A percentile compares a stretch with the other conserved stretches of the same genome.
Evolutionary conservation across 2,329 filamentous ascomycete species (phyloP).

Genomic region (Trichoderma asperellum): DNA sequence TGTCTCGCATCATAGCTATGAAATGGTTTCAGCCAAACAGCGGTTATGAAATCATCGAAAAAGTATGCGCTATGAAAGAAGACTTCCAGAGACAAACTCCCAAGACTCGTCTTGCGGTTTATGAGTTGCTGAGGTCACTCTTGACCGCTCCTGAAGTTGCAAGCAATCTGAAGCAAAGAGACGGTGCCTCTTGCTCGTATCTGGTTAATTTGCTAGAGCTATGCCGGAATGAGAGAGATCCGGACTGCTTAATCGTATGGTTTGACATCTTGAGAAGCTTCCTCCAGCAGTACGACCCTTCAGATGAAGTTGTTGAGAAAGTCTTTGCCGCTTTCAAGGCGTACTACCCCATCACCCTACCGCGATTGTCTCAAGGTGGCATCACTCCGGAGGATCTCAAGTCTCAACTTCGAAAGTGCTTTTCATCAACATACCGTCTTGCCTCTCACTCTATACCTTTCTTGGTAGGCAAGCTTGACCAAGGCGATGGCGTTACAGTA

Average conservation of each 20-base stretch:
- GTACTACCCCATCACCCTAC: conserved; percentile 64
- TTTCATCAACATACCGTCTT: conserved; percentile 54
- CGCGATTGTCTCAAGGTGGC: conserved; percentile 53
- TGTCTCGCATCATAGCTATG: conserved; percentile 55
- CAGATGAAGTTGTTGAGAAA: conserved; percentile 52
- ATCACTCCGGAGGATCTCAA: conserved; percentile 63
- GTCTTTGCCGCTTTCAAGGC: conserved; percentile 61
- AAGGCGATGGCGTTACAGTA: conserved; percentile 61
- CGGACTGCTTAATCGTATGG: conserved; percentile 60
- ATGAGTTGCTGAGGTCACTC: conserved; percentile 52
- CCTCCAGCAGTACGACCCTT: conserved; percentile 48
- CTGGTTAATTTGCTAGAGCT: conserved; percentile 55
- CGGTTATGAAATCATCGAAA: conserved; percentile 54
- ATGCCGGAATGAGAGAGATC: conserved; percentile 60
- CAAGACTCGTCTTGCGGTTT: conserved; percentile 57
- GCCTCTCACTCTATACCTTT: conserved; percentile 56
- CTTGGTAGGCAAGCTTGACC: conserved; percentile 60
- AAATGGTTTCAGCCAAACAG: conserved; percentile 55
- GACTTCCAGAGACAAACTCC: conserved; percentile 59
- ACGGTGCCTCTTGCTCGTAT: conserved; percentile 51
- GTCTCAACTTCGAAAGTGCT: conserved; percentile 56
- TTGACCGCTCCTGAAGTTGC: conserved; percentile 49
- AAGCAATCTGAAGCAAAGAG: conserved; percentile 50
- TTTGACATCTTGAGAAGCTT: conserved; percentile 55
- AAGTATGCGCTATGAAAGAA: conserved; percentile 56